Base-by-base conservation (phyloP, 129 eudicot genomes). In the Lonicera japonica region DNA sequence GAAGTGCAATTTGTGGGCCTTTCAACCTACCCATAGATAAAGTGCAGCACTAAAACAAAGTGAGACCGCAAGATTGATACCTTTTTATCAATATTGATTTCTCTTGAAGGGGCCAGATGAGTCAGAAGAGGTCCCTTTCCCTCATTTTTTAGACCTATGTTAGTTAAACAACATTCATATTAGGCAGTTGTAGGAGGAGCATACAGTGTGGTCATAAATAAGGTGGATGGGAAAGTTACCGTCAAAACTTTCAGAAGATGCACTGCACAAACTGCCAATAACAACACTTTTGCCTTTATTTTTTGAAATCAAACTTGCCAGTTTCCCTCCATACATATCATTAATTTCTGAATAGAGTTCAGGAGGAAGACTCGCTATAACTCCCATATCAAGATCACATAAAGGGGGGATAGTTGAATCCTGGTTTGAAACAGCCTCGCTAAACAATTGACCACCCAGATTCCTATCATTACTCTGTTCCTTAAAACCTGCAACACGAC, bases 301-400 rank as follows among this genome's bases (percentile, higher is more conserved):
- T 64, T 75, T 73, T 17, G 80, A 77, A 12, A 91, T 75, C 54
- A 84, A 68, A 53, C 23, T 65, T 1, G 46, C 62, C 21, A 91
- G 66, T 56, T 77, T 80, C 41, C 98, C 98, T 24, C 84, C 86
- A 62, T 91, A 91, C 71, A 85, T 66, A 19, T 74, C 77, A 67
- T 91, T 85, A 43, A 84, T 80, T 72, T 91, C 98, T 5, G 88
- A 73, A 60, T 87, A 64, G 29, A 91, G 79, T 20, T 91, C 95
- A 46, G 88, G 90, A 55, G 98, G 98, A 61, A 91, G 95, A 71
- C 70, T 77, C 73, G 80, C 82, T 65, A 91, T 65, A 65, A 84
- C 96, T 19, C 77, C 82, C 58, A 83, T 24, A 71, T 91, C 98
- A 58, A 91, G 86, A 70, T 87, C 96, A 46, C 72, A 67, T 47